These are phyloP conservation scores for Elaeis guineensis DNA, from an alignment of 176 grass and related monocot species.

Conservation along the genomic window DNA sequence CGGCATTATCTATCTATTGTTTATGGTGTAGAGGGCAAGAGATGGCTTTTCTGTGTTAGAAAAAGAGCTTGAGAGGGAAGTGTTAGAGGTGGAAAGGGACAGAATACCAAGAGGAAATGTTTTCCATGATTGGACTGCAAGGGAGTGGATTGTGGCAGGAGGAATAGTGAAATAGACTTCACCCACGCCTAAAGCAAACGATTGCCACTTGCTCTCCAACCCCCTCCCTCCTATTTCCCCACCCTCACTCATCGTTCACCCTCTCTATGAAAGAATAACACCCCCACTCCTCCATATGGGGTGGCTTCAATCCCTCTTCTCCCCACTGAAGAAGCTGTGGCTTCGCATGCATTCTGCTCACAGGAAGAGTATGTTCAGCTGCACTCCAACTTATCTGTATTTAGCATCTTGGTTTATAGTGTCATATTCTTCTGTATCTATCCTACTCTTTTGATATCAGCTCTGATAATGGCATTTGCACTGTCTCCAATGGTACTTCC, in stretches of 20 bases:
- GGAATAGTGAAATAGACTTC: slow-evolving; percentile 55
- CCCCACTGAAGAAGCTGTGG: slow-evolving; percentile 88
- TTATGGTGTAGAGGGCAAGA: slow-evolving; percentile 4
- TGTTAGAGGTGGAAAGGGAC: slow-evolving; percentile 62
- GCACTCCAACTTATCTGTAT: background rate
- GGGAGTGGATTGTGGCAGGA: slow-evolving; percentile 30
- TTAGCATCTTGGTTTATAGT: no score
- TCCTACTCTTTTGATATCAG: no score
- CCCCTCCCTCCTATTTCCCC: slow-evolving; percentile 10
- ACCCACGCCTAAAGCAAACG: slow-evolving; percentile 41
- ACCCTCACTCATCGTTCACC: slow-evolving; percentile 10
- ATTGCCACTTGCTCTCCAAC: slow-evolving; percentile 3
- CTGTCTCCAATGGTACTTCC: no score
- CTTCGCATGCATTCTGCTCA: slow-evolving; percentile 70
- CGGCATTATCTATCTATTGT: background rate
- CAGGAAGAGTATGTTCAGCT: slow-evolving; percentile 50
- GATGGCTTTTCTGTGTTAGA: slow-evolving; percentile 5
- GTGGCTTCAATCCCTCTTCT: slow-evolving; percentile 67
- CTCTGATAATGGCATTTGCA: no score
- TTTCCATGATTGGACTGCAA: slow-evolving; percentile 38
- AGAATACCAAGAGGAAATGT: slow-evolving; percentile 49
- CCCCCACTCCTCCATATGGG: slow-evolving; percentile 31
- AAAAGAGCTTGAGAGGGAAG: slow-evolving; percentile 11
- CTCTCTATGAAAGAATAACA: slow-evolving; percentile 13
- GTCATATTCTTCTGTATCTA: no score